Evolutionary conservation across 2,329 filamentous ascomycete species (phyloP), one percentile per base, ranked within the genome.

Genomic region (Penicillium decumbens): DNA sequence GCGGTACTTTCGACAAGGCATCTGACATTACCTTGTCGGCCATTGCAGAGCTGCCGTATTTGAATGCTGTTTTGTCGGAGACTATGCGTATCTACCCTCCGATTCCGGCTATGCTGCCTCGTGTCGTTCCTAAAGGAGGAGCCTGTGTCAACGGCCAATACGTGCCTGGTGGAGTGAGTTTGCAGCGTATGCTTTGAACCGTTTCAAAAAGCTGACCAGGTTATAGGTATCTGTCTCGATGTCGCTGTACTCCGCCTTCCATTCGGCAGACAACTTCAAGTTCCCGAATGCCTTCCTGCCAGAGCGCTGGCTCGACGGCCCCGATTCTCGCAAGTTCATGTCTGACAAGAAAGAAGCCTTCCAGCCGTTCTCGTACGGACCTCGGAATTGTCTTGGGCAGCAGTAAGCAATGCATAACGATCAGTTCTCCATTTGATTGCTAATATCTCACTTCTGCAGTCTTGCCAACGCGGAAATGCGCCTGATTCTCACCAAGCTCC

Each of bases 401-500:
- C 51, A 60, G 57, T 60, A 51, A 57, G 51, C 38, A 18, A 32
- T 30, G 2, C 20, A 12, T 24, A 29, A 6, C 4, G 3, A 4
- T 28, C 4, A 28, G 12, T 18, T 40, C 6, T 23, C 25, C 20
- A 20, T 4, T 3, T 3, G 20, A 23, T 12, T 2, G 37, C 37
- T 40, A 27, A 40, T 6, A 15, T 40, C 1, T 0, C 15, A 4
- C 6, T 44, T 44, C 20, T 28, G 18, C 30, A 74, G 62, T 35
- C 54, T 68, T 3, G 61, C 63, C 15, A 59, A 61, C 28, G 55
- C 55, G 20, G 72, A 74, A 53, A 71, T 74, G 64, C 72, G 72
- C 3, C 58, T 73, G 1, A 65, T 75, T n/a, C 53, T 70, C 3
- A 55, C 68, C 5, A 71, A 68, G 18, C 43, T 72, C 0, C 43